These are phyloP conservation scores for Fraxinus ornus DNA, from an alignment of 305 asterid species.

Conservation along the genomic window DNA sequence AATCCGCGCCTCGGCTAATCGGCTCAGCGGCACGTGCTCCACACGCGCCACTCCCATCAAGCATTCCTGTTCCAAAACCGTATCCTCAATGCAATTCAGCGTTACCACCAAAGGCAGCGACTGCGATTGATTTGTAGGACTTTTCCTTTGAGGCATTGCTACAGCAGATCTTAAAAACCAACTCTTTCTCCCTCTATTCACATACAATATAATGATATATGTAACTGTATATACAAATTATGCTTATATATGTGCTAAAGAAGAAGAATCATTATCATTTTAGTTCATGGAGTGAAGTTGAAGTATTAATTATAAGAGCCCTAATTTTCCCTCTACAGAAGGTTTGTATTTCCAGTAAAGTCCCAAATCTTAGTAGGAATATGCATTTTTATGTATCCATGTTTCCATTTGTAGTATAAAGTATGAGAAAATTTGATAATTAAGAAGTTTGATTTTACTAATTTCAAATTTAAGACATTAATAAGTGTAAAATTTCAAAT, in stretches of 20 bases:
- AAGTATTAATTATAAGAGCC: not conserved
- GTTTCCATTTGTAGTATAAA: no score
- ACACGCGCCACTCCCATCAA: constrained; percentile 70
- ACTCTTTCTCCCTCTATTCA: not conserved
- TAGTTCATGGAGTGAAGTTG: not conserved
- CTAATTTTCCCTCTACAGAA: not conserved
- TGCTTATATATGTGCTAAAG: not conserved
- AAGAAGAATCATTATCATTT: not conserved
- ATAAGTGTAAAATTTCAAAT: no score
- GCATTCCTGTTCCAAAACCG: constrained; percentile 74
- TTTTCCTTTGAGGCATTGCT: constrained; percentile 51
- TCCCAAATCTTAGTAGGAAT: not conserved
- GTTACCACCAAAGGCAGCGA: constrained; percentile 72
- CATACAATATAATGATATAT: not conserved
- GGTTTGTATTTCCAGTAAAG: not conserved
- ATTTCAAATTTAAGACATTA: no score
- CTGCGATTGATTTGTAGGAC: constrained; percentile 36
- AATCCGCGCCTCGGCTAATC: constrained; percentile 91
- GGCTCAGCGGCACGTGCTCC: constrained; percentile 92
- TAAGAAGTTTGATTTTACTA: no score
- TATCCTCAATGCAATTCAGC: constrained; percentile 91
- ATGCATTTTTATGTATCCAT: not conserved
- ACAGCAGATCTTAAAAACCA: constrained; percentile 41
- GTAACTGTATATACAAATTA: not conserved
- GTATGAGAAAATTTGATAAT: no score